Evolutionary conservation across 352 stramenopile genomes (phyloP).

Genomic region (Globisporangium iwayamae): DNA sequence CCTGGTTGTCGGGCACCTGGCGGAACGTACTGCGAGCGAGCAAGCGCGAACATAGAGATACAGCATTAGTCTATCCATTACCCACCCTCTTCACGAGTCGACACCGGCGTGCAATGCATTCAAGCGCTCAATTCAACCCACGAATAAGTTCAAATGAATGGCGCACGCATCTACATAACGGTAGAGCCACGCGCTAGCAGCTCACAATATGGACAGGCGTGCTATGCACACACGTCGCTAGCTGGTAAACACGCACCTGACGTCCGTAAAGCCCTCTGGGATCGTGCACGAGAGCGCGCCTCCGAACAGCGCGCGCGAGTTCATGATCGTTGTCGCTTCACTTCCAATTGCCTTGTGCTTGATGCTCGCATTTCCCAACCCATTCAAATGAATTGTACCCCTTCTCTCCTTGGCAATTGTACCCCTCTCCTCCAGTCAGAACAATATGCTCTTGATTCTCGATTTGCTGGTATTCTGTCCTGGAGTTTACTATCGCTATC

Average conservation of each 20-base stretch:
- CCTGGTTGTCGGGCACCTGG: conserved; percentile 86
- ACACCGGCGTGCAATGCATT: background rate
- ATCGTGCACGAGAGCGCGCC: conserved; percentile 73
- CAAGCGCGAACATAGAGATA: background rate
- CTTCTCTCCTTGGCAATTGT: too few relatives aligned
- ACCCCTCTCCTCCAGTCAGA: too few relatives aligned
- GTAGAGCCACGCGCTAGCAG: background rate
- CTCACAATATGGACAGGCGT: background rate
- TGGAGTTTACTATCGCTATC: background rate
- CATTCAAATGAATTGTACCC: too few relatives aligned
- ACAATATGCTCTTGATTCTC: background rate
- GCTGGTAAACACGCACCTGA: conserved; percentile 39
- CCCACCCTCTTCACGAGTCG: too few relatives aligned
- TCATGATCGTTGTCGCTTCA: conserved; percentile 13
- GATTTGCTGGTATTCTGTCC: background rate
- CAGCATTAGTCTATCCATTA: background rate
- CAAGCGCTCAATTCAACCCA: conserved; percentile 4
- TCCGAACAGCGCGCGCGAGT: conserved; percentile 42
- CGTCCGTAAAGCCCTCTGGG: conserved; percentile 68
- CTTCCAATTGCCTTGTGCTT: background rate
- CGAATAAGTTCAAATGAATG: background rate
- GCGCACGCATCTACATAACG: background rate
- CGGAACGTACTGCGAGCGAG: conserved; percentile 49
- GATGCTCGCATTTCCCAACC: too few relatives aligned
- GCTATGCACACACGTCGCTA: background rate